Evolutionary conservation across 2,329 filamentous ascomycete genomes (phyloP).

Genomic region (Stagonosporopsis chrysanthemi): DNA sequence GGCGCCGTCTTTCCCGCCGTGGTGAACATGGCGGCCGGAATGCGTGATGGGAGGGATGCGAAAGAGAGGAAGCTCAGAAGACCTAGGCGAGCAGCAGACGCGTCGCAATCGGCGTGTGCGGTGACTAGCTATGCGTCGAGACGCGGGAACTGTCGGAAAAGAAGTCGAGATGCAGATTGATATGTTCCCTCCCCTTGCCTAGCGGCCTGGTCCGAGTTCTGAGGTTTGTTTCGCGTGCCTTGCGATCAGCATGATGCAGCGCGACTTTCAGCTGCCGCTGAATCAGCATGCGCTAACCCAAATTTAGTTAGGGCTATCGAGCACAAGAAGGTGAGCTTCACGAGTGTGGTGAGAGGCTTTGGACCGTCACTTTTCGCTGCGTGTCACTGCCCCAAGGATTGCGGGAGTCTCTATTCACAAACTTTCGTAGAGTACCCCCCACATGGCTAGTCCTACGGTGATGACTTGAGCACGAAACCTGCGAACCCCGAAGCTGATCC

Average conservation of each 20-base stretch:
- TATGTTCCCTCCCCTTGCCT: slow-evolving; percentile 13
- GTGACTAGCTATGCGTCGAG: slow-evolving; percentile 2
- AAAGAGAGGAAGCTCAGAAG: slow-evolving; percentile 39
- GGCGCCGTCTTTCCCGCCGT: slow-evolving; percentile 55
- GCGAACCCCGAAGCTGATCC: slow-evolving; percentile 8
- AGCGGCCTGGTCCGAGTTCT: slow-evolving; percentile 19
- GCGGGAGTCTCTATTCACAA: background rate
- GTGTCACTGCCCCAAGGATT: background rate
- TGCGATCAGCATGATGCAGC: slow-evolving; percentile 31
- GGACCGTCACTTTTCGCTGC: background rate
- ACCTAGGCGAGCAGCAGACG: slow-evolving; percentile 40
- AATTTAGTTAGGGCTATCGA: background rate
- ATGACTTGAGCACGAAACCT: background rate
- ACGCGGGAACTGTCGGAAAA: slow-evolving; percentile 8
- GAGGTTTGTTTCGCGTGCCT: slow-evolving; percentile 36
- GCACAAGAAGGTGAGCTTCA: background rate
- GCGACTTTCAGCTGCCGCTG: slow-evolving; percentile 30
- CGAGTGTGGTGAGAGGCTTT: background rate
- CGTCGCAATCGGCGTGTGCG: slow-evolving; percentile 33
- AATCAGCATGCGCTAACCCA: slow-evolving; percentile 20
- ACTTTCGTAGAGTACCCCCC: background rate
- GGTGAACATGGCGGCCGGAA: slow-evolving; percentile 50
- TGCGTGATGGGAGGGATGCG: slow-evolving; percentile 31
- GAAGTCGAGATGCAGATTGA: slow-evolving; percentile 9
- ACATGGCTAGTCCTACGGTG: slow-evolving; percentile 1